Conservation (phyloP, 306 rosid species). For the Vigna reflexopilosa region DNA sequence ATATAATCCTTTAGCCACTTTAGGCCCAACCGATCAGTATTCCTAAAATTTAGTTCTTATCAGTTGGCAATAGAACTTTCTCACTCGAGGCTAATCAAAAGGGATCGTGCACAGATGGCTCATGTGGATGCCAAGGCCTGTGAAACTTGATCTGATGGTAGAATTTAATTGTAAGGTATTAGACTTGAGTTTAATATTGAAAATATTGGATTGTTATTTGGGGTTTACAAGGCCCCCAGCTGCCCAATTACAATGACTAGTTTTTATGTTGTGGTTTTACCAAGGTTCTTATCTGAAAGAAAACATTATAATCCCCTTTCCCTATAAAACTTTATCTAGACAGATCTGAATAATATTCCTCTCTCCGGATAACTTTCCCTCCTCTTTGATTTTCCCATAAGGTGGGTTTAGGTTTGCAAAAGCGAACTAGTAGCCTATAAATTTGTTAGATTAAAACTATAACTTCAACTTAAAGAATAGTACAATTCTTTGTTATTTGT, state of each 20-base stretch:
- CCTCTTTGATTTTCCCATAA: not conserved
- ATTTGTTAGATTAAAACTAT: constrained; percentile 1
- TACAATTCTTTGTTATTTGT: constrained; percentile 9
- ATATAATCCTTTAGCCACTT: no score
- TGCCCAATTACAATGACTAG: not conserved
- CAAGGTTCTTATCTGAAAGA: not conserved
- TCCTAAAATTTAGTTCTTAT: no score
- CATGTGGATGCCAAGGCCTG: not conserved
- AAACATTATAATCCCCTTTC: not conserved
- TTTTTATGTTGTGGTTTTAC: not conserved
- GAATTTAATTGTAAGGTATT: not conserved
- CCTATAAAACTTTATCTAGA: not conserved
- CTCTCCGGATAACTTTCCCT: not conserved
- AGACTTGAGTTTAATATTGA: not conserved
- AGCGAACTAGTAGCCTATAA: not conserved
- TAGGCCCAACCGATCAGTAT: no score
- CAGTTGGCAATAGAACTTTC: not conserved
- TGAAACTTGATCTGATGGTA: not conserved
- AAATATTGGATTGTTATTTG: not conserved
- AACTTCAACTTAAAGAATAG: constrained; percentile 21
- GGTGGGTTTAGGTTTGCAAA: not conserved
- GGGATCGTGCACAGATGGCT: not conserved
- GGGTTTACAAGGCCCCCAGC: not conserved
- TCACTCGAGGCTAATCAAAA: not conserved
- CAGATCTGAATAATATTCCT: not conserved